Percentiles rank a stretch among this genome's conserved stretches.
phyloP scores from a whole-genome alignment of 768 basidiomycete species.

The Pleurotus sapidus region DNA sequence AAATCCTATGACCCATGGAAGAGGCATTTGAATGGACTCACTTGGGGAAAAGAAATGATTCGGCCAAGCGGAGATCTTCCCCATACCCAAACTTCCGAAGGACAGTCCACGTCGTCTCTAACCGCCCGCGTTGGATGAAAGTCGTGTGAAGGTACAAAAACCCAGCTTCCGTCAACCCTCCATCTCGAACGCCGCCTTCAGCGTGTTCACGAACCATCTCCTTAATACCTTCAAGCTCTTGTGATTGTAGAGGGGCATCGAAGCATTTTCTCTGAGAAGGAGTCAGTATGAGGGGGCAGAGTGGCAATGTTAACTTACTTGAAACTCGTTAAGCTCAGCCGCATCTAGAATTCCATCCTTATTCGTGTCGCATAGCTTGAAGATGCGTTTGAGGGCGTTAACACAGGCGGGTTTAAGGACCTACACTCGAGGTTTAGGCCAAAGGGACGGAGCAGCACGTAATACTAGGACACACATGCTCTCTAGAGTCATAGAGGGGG shows the following conservation, averaged over 20 bases:
- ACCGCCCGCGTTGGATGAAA: conserved; percentile 92
- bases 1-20: conserved; percentile 6
- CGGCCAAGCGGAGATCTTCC: conserved; percentile 87
- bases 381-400: conserved; percentile 87
- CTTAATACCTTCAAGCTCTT: conserved; percentile 96
- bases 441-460: conserved; percentile 1
- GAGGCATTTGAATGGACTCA: conserved; percentile 33
- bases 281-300: not conserved
- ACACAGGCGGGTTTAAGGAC: conserved; percentile 91
- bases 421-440: conserved; percentile 34
- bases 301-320: conserved; percentile 49
- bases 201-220: conserved; percentile 85
- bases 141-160: conserved; percentile 94
- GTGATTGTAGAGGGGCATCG: conserved; percentile 84
- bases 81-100: conserved; percentile 94
- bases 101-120: conserved; percentile 98
- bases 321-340: conserved; percentile 93
- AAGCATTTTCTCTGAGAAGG: conserved; percentile 84
- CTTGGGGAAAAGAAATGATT: conserved; percentile 88
- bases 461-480: conserved; percentile 62
- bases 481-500: conserved; percentile 93
- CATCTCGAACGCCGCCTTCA: conserved; percentile 69
- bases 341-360: conserved; percentile 92
- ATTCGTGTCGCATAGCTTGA: conserved; percentile 92
- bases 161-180: conserved; percentile 87